A percentile compares a stretch with the other conserved stretches of the same genome.
These are phyloP conservation scores for Agrocybe praecox DNA, from an alignment of 768 basidiomycete genomes.

Conservation along the genomic window DNA sequence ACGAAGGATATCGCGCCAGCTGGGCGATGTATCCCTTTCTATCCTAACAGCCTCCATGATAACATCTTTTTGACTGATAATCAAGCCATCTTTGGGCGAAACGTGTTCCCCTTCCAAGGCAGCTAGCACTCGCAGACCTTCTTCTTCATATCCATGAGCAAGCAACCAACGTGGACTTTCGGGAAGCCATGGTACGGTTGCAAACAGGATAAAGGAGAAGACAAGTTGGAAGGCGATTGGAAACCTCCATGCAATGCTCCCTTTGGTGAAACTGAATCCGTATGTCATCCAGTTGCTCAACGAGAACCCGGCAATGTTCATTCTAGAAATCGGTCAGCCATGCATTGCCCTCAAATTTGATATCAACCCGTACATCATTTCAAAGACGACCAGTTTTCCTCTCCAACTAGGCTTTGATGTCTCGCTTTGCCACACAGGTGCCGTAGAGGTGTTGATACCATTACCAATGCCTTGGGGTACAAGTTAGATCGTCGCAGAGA, in stretches of 20 bases:
- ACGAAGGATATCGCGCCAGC: constrained; percentile 41
- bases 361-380: constrained; percentile 40
- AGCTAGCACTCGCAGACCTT: constrained; percentile 42
- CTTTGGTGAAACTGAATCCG: constrained; percentile 46
- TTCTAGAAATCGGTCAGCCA: constrained; percentile 24
- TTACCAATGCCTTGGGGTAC: constrained; percentile 43
- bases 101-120: constrained; percentile 43
- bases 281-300: constrained; percentile 58
- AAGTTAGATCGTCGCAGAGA: neutral
- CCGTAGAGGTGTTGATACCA: constrained; percentile 51
- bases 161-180: constrained; percentile 53
- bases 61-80: constrained; percentile 38
- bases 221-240: constrained; percentile 53
- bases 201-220: constrained; percentile 45
- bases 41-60: constrained; percentile 47
- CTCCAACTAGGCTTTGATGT: constrained; percentile 49
- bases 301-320: constrained; percentile 54
- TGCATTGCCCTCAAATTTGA: too few species aligned
- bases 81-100: constrained; percentile 34
- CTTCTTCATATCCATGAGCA: constrained; percentile 43
- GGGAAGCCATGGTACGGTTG: constrained; percentile 50
- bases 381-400: constrained; percentile 51
- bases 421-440: constrained; percentile 56
- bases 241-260: constrained; percentile 49
- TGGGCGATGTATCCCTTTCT: constrained; percentile 42